A percentile compares a stretch with the other conserved stretches of the same genome.
Conservation (phyloP, 345 rosid genomes). For the Gossypium turneri region DNA sequence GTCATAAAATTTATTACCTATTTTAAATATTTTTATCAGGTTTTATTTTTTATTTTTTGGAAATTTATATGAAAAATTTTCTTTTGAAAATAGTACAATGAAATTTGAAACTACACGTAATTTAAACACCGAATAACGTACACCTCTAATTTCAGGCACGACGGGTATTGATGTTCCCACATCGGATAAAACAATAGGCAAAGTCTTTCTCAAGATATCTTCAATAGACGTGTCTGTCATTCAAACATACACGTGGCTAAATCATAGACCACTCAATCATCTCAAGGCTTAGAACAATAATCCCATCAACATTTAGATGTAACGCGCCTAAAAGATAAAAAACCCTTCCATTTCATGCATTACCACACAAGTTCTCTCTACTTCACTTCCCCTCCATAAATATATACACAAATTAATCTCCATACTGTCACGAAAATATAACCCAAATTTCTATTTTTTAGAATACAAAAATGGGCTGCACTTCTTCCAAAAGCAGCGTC, state of each 20-base stretch:
- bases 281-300: neutral
- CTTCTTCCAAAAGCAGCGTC: constrained; percentile 58
- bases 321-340: neutral
- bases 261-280: neutral
- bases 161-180: too few species aligned
- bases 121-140: neutral
- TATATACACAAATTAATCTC: neutral
- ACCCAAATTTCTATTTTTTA: neutral
- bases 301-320: neutral
- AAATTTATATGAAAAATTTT: too few species aligned
- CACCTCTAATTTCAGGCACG: neutral
- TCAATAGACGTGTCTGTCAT: neutral
- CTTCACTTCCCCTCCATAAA: neutral
- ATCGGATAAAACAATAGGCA: neutral
- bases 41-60: too few species aligned
- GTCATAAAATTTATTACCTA: too few species aligned
- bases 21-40: too few species aligned
- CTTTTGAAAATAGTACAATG: too few species aligned
- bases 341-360: neutral
- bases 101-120: neutral
- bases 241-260: neutral
- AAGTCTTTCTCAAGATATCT: neutral
- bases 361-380: constrained; percentile 6
- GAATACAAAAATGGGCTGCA: constrained; percentile 55
- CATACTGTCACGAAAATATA: neutral